phyloP scores from a whole-genome alignment of 2,329 filamentous ascomycete species.

The Fusarium brevicatenulatum region DNA sequence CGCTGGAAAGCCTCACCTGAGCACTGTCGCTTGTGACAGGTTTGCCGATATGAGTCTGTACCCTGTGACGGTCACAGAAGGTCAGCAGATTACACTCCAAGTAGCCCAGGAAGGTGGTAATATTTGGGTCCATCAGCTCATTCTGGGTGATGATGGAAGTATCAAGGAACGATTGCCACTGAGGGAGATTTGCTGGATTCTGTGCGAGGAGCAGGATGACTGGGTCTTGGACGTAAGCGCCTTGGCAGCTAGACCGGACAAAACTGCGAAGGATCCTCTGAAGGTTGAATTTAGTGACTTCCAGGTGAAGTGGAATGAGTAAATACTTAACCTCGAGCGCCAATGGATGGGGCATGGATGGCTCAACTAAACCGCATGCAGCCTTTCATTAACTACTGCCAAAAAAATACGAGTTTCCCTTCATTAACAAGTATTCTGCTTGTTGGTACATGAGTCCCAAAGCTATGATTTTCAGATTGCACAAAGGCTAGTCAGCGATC shows the following conservation, averaged over 20 bases:
- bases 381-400: not conserved
- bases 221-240: not conserved
- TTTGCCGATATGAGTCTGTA: not conserved
- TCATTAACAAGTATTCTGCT: fast-evolving
- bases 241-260: not conserved
- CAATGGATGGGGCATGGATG: fast-evolving
- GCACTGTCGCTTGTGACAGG: not conserved
- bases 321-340: fast-evolving
- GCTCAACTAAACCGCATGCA: not conserved
- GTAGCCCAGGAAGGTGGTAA: not conserved
- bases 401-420: fast-evolving
- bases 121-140: not conserved
- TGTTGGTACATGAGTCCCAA: fast-evolving
- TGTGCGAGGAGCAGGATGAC: not conserved
- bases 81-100: not conserved
- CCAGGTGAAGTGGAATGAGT: not conserved
- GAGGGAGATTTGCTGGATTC: not conserved
- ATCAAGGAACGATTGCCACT: not conserved
- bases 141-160: not conserved
- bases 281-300: not conserved
- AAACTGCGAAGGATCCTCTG: not conserved
- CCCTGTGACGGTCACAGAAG: not conserved
- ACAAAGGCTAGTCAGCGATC: not conserved
- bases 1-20: not conserved
- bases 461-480: fast-evolving